A percentile compares a stretch with the other conserved stretches of the same genome.
These are phyloP conservation scores for Lentinula sp. DNA, from an alignment of 768 basidiomycete species.

Conservation along the genomic window DNA sequence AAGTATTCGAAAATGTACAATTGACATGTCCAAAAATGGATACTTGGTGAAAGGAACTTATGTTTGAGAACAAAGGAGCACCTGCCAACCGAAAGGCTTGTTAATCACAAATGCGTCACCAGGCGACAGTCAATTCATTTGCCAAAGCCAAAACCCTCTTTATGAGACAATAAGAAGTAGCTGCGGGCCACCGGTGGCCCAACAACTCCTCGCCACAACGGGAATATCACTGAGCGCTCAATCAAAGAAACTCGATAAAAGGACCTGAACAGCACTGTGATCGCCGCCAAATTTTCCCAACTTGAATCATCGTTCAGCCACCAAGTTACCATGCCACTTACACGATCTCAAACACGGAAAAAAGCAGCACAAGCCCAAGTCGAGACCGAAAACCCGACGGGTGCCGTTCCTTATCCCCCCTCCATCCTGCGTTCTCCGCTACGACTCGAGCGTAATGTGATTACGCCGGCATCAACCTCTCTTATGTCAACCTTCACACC, in stretches of 20 bases:
- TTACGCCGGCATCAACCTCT: background rate
- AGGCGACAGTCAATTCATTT: too few relatives aligned
- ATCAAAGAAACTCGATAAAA: background rate
- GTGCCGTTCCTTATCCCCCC: background rate
- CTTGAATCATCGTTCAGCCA: background rate
- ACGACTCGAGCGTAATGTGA: background rate
- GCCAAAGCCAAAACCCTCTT: too few relatives aligned
- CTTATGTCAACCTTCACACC: background rate
- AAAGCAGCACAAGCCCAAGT: background rate
- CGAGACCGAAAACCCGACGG: background rate
- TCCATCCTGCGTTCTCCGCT: background rate
- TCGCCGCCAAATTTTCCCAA: background rate
- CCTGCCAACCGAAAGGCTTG: too few relatives aligned
- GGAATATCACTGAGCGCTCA: background rate
- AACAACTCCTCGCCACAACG: slow-evolving; percentile 48
- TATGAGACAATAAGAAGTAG: too few relatives aligned
- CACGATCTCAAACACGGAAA: background rate
- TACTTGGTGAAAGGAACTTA: too few relatives aligned
- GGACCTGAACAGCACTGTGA: background rate
- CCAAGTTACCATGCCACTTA: background rate
- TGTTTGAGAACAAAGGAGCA: too few relatives aligned
- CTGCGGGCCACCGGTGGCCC: slow-evolving; percentile 56
- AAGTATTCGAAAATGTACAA: too few relatives aligned
- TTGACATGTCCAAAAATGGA: too few relatives aligned
- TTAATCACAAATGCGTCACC: too few relatives aligned